Evolutionary conservation across 2,329 filamentous ascomycete species (phyloP).

Genomic region (Talaromyces sp.): DNA sequence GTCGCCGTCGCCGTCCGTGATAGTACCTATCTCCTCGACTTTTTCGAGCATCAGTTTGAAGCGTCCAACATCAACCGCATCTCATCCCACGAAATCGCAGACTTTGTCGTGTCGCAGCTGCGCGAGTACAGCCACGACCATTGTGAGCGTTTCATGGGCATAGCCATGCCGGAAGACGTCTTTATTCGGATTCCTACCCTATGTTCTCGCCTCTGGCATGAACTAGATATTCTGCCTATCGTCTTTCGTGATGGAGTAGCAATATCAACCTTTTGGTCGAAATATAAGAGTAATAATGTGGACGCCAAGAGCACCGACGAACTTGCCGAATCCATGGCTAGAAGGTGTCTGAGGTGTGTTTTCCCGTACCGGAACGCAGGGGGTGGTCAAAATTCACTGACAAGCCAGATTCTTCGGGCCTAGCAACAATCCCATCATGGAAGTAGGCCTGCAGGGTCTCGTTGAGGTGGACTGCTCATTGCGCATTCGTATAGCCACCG

Average conservation of each 20-base stretch:
- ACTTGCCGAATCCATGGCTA: conserved; percentile 73
- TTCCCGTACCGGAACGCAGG: background rate
- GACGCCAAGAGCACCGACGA: conserved; percentile 64
- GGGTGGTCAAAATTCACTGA: conserved; percentile 10
- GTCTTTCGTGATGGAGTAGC: conserved; percentile 45
- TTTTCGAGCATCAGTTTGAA: conserved; percentile 57
- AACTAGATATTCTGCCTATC: conserved; percentile 71
- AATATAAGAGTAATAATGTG: conserved; percentile 28
- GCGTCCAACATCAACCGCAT: conserved; percentile 35
- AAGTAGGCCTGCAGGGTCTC: conserved; percentile 60
- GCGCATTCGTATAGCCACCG: conserved; percentile 55
- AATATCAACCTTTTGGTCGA: conserved; percentile 21
- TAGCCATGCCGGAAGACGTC: conserved; percentile 60
- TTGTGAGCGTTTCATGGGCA: conserved; percentile 68
- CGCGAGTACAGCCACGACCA: conserved; percentile 59
- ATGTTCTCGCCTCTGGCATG: conserved; percentile 67
- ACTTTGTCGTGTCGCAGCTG: conserved; percentile 56
- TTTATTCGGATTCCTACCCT: conserved; percentile 58
- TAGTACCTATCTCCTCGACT: conserved; percentile 69
- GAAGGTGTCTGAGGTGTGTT: conserved; percentile 68
- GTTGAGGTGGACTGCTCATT: conserved; percentile 68
- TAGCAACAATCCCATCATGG: conserved; percentile 61
- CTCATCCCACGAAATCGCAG: conserved; percentile 45
- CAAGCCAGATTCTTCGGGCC: conserved; percentile 63
- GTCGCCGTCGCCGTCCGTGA: conserved; percentile 69